Conservation (phyloP, 129 eudicot species). For the Mikania micrantha region DNA sequence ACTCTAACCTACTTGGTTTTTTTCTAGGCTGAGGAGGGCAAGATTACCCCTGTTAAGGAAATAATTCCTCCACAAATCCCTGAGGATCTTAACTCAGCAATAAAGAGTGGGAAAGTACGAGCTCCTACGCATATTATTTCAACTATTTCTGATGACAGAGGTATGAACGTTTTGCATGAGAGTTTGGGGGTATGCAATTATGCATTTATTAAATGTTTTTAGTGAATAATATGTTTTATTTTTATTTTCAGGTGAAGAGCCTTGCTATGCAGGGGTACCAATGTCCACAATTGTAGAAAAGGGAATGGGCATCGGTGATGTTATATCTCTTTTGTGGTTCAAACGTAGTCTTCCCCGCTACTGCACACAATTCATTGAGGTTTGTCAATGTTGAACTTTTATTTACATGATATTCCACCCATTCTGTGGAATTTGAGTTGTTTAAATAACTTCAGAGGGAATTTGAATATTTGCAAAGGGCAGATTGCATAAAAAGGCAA, state of each 20-base stretch:
- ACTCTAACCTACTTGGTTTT: neutral
- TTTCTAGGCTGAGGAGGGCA: constrained; percentile 61
- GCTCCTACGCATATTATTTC: constrained; percentile 97
- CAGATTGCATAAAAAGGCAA: neutral
- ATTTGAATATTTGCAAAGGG: neutral
- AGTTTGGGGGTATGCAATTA: neutral
- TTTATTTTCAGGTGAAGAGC: constrained; percentile 80
- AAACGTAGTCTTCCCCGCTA: constrained; percentile 98
- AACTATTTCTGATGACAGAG: constrained; percentile 88
- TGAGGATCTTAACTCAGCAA: constrained; percentile 86
- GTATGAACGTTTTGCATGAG: constrained; percentile 19
- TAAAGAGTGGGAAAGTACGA: constrained; percentile 97
- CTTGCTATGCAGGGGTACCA: constrained; percentile 95
- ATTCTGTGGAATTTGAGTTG: neutral
- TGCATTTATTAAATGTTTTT: neutral
- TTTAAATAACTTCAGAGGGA: neutral
- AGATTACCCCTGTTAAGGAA: constrained; percentile 72
- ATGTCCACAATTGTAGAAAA: constrained; percentile 95
- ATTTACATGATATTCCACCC: neutral
- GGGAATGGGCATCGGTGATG: constrained; percentile 94
- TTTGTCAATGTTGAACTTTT: constrained; percentile 14
- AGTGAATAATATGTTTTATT: neutral
- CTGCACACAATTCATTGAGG: constrained; percentile 97
- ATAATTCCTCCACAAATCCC: constrained; percentile 92
- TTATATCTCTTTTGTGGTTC: constrained; percentile 94